A percentile compares a stretch with the other conserved stretches of the same genome.
phyloP scores from a whole-genome alignment of 768 basidiomycete species.

The Pluteus cervinus region DNA sequence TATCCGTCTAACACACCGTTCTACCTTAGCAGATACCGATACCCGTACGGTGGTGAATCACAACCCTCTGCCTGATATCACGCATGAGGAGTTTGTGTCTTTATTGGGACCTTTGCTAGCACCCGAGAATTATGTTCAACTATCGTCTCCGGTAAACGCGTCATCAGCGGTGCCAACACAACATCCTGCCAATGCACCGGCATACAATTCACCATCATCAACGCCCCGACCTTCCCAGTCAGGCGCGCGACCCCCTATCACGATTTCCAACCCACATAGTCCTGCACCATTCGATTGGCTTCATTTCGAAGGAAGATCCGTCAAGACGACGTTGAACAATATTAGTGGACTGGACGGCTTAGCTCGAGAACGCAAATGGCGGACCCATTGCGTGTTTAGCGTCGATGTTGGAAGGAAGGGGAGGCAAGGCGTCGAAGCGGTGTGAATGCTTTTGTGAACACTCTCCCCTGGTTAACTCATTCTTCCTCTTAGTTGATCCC shows the following conservation, averaged over 20 bases:
- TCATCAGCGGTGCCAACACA: too few relatives aligned
- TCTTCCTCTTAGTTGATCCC: slow-evolving; percentile 57
- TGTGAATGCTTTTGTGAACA: slow-evolving; percentile 30
- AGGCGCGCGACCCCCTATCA: slow-evolving; percentile 17
- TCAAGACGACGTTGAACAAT: slow-evolving; percentile 75
- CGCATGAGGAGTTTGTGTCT: slow-evolving; percentile 81
- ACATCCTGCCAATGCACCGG: slow-evolving; percentile 20
- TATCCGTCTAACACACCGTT: neutral
- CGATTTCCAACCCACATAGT: slow-evolving; percentile 42
- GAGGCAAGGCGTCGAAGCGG: slow-evolving; percentile 75
- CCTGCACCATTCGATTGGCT: slow-evolving; percentile 85
- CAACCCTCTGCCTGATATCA: slow-evolving; percentile 81
- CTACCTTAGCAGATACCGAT: slow-evolving; percentile 54
- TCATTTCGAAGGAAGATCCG: slow-evolving; percentile 77
- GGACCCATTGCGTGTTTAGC: slow-evolving; percentile 76
- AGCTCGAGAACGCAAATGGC: slow-evolving; percentile 79
- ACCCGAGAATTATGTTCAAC: slow-evolving; percentile 65
- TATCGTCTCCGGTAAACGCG: too few relatives aligned
- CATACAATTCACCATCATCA: slow-evolving; percentile 27
- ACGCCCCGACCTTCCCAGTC: slow-evolving; percentile 27
- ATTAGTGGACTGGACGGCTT: slow-evolving; percentile 76
- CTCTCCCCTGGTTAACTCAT: slow-evolving; percentile 5
- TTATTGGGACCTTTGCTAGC: slow-evolving; percentile 75
- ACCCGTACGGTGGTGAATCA: slow-evolving; percentile 75
- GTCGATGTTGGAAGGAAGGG: slow-evolving; percentile 71